Conservation (phyloP, 805 yeast genomes). For the Starmerella sirachaensis region DNA sequence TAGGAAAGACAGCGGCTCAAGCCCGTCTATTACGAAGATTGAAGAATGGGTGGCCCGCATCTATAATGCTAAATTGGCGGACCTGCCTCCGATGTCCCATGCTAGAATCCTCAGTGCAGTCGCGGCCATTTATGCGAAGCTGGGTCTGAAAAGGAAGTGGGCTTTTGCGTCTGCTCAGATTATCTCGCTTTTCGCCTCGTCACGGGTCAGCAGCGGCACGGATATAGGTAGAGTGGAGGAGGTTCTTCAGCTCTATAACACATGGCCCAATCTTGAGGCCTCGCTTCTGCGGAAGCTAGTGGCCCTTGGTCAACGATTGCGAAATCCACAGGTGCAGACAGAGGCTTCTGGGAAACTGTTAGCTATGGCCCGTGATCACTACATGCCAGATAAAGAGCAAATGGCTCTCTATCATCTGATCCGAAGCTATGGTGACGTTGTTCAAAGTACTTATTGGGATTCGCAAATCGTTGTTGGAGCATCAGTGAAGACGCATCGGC, state of each 20-base stretch:
- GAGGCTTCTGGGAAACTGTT: conserved; percentile 17
- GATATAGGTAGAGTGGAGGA: conserved; percentile 16
- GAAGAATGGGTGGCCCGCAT: conserved; percentile 38
- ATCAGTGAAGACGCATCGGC: conserved; percentile 17
- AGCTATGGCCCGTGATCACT: conserved; percentile 7
- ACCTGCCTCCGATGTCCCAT: conserved; percentile 41
- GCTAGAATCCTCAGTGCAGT: conserved; percentile 52
- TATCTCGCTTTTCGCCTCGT: conserved; percentile 29
- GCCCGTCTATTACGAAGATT: conserved; percentile 25
- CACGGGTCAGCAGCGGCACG: conserved; percentile 14
- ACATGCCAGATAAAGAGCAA: conserved; percentile 15
- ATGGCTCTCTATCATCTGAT: conserved; percentile 18
- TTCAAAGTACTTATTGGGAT: conserved; percentile 56
- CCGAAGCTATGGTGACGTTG: conserved; percentile 20
- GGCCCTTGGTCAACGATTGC: conserved; percentile 20
- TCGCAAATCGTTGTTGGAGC: conserved; percentile 48
- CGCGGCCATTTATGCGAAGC: conserved; percentile 48
- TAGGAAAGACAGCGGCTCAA: conserved; percentile 1
- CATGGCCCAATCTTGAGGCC: conserved; percentile 19
- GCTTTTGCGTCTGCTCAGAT: conserved; percentile 59
- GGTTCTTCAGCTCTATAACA: conserved; percentile 13
- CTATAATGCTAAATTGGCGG: conserved; percentile 35
- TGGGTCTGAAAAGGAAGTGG: conserved; percentile 54
- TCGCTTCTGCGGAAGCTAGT: conserved; percentile 17
- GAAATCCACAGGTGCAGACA: conserved; percentile 14